These are phyloP conservation scores for Aureobasidium sp. DNA, from an alignment of 2,329 filamentous ascomycete genomes.

Conservation along the genomic window DNA sequence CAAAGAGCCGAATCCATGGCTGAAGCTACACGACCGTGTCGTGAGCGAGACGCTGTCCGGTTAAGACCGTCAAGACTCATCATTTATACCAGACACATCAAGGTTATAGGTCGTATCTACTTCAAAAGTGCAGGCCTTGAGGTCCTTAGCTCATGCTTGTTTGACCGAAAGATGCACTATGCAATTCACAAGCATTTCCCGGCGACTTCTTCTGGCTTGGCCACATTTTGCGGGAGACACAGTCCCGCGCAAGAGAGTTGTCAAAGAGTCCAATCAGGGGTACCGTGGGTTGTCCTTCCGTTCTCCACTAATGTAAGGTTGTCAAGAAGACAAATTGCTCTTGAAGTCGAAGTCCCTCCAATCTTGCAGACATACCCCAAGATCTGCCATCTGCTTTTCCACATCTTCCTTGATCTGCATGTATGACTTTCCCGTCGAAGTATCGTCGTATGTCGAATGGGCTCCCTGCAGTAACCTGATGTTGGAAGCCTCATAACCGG, in stretches of 20 bases:
- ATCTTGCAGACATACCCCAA: background rate
- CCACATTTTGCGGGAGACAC: too few relatives aligned
- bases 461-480: background rate
- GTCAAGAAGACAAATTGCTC: fast-evolving
- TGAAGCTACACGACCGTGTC: background rate
- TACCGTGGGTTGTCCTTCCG: too few relatives aligned
- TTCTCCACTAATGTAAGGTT: background rate
- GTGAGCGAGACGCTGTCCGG: background rate
- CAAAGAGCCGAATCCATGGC: background rate
- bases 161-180: too few relatives aligned
- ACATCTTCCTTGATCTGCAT: background rate
- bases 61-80: too few relatives aligned
- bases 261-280: too few relatives aligned
- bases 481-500: background rate
- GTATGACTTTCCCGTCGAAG: background rate
- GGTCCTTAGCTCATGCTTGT: too few relatives aligned
- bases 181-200: too few relatives aligned
- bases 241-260: too few relatives aligned
- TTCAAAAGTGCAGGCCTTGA: too few relatives aligned
- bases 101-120: too few relatives aligned
- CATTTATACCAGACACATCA: too few relatives aligned
- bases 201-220: too few relatives aligned
- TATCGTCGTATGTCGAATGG: background rate
- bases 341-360: background rate
- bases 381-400: background rate